Conservation (phyloP, 345 rosid species). For the Xanthoceras sorbifolium region DNA sequence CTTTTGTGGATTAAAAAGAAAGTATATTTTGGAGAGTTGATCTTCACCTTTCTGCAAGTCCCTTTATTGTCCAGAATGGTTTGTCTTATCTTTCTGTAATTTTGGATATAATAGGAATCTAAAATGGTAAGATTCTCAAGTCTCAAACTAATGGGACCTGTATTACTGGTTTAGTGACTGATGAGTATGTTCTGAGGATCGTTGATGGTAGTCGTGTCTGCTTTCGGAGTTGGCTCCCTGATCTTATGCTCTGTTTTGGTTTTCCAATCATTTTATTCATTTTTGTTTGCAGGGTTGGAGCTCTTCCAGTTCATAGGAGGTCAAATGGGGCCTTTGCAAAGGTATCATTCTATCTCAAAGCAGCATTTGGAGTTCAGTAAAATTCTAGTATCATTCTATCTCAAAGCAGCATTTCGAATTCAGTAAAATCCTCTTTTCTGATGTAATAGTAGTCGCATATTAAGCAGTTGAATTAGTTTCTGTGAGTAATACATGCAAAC, state of each 20-base stretch:
- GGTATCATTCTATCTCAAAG: slow-evolving; percentile 40
- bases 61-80: slow-evolving; percentile 31
- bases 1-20: slow-evolving; percentile 18
- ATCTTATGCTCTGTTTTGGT: background rate
- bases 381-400: slow-evolving; percentile 44
- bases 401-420: background rate
- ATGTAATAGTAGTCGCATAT: background rate
- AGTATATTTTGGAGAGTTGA: slow-evolving; percentile 10
- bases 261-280: slow-evolving; percentile 19
- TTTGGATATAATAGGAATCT: slow-evolving; percentile 28
- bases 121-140: slow-evolving; percentile 32
- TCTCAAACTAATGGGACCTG: slow-evolving; percentile 8
- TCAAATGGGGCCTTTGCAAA: slow-evolving; percentile 45
- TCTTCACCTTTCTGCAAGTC: slow-evolving; percentile 19
- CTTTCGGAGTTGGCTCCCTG: slow-evolving; percentile 12
- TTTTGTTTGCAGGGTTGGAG: slow-evolving; percentile 52
- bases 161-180: background rate
- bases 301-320: slow-evolving; percentile 43
- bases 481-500: background rate
- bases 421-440: background rate
- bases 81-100: slow-evolving; percentile 36
- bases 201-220: background rate
- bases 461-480: background rate
- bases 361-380: background rate
- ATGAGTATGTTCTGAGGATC: slow-evolving; percentile 10